phyloP scores from a whole-genome alignment of 257 asterid genomes.

The Capsicum baccatum region DNA sequence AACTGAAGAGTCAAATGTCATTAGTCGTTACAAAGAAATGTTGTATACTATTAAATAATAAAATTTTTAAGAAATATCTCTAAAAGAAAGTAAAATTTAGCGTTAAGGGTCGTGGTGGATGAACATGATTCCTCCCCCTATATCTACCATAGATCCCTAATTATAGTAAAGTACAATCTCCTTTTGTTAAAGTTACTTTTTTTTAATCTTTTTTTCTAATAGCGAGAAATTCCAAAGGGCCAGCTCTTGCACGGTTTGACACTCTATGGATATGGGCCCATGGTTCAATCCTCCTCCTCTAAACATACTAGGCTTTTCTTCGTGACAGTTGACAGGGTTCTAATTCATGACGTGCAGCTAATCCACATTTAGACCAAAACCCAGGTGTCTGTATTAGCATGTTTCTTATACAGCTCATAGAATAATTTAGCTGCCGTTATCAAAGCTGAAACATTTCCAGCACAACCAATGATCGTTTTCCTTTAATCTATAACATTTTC shows the following conservation, averaged over 20 bases:
- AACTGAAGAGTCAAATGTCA: too few species aligned
- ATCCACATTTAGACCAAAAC: neutral
- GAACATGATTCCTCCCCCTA: too few species aligned
- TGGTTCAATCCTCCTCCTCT: neutral
- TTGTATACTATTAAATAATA: too few species aligned
- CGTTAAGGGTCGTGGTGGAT: too few species aligned
- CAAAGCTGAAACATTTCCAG: neutral
- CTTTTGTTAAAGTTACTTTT: neutral
- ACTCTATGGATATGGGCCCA: neutral
- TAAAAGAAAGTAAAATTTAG: too few species aligned
- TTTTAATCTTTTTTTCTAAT: neutral
- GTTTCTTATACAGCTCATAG: neutral
- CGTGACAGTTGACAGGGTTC: neutral
- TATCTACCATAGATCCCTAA: too few species aligned
- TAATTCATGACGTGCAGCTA: neutral
- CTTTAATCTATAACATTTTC: neutral
- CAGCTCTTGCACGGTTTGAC: neutral
- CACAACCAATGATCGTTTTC: neutral
- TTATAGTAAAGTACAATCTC: too few species aligned
- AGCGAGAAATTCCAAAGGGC: neutral
- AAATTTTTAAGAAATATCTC: too few species aligned
- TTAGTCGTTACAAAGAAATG: too few species aligned
- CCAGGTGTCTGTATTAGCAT: neutral
- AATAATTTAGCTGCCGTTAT: neutral
- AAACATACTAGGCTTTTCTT: neutral